Conservation (phyloP, 1,284 basidiomycete species). For the Boletus smithii region DNA sequence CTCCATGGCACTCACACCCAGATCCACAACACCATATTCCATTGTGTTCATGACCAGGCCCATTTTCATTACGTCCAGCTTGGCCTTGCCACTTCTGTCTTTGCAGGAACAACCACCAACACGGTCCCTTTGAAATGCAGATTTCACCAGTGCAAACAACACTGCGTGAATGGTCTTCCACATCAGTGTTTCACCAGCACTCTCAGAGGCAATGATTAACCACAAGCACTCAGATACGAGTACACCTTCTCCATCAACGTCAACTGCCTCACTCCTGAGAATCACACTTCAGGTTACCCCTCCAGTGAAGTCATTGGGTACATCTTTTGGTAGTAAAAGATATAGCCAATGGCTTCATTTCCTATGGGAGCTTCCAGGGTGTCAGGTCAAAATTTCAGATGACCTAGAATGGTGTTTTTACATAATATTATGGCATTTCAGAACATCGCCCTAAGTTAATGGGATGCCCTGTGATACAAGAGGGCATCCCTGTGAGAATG, state of each 20-base stretch:
- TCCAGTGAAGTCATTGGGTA: too few species aligned
- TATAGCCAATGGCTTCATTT: too few species aligned
- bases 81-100: background rate
- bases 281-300: too few species aligned
- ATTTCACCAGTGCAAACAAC: background rate
- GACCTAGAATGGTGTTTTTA: too few species aligned
- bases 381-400: too few species aligned
- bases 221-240: slow-evolving; percentile 6
- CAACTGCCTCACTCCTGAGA: background rate
- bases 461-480: too few species aligned
- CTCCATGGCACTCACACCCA: background rate
- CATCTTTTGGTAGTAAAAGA: too few species aligned
- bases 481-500: too few species aligned
- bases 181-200: background rate
- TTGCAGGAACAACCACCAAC: background rate
- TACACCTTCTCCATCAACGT: slow-evolving; percentile 2
- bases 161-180: background rate
- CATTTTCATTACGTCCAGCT: slow-evolving; percentile 8
- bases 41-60: background rate
- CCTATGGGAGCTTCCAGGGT: too few species aligned
- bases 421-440: too few species aligned
- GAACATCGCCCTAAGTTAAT: too few species aligned
- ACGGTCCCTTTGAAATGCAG: accelerated
- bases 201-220: background rate
- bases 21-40: slow-evolving; percentile 2